These are phyloP conservation scores for Penstemon barbatus DNA, from an alignment of 257 asterid genomes.

Conservation along the genomic window DNA sequence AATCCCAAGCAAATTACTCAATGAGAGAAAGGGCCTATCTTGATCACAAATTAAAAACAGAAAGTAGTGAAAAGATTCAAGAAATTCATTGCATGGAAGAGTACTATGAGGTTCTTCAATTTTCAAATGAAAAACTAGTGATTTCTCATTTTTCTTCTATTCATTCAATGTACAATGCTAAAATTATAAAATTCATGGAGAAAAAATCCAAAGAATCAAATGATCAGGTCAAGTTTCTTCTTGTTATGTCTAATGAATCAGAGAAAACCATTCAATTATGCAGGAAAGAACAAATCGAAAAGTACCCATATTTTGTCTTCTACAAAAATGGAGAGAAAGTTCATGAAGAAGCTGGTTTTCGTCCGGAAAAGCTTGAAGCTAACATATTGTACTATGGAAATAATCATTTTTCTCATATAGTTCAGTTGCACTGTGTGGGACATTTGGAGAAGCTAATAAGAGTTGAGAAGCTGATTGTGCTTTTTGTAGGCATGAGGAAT, in stretches of 20 bases:
- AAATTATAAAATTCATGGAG: constrained; percentile 25
- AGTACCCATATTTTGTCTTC: constrained; percentile 17
- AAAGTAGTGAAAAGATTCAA: constrained; percentile 5
- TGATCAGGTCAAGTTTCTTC: constrained; percentile 10
- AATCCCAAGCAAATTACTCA: constrained; percentile 6
- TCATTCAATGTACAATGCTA: constrained; percentile 9
- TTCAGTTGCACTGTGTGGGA: constrained; percentile 4
- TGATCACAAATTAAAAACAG: neutral
- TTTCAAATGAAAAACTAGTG: constrained; percentile 15
- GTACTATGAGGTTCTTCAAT: neutral
- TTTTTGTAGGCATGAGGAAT: constrained; percentile 10
- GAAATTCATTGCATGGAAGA: constrained; percentile 1
- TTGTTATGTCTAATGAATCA: constrained; percentile 14
- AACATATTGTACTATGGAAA: constrained; percentile 10
- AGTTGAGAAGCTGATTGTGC: constrained; percentile 16
- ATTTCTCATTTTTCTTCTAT: constrained; percentile 27
- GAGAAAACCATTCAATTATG: constrained; percentile 19
- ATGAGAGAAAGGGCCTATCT: neutral
- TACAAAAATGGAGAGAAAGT: constrained; percentile 12
- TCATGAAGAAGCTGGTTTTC: constrained; percentile 22
- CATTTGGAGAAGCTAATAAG: constrained; percentile 17
- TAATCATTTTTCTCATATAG: constrained; percentile 16
- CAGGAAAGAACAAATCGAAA: constrained; percentile 21
- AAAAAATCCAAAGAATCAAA: neutral
- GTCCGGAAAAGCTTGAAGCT: neutral